A percentile compares a stretch with the other conserved stretches of the same genome.
Conservation (phyloP, 768 basidiomycete genomes). For the Phlebiopsis gigantea region DNA sequence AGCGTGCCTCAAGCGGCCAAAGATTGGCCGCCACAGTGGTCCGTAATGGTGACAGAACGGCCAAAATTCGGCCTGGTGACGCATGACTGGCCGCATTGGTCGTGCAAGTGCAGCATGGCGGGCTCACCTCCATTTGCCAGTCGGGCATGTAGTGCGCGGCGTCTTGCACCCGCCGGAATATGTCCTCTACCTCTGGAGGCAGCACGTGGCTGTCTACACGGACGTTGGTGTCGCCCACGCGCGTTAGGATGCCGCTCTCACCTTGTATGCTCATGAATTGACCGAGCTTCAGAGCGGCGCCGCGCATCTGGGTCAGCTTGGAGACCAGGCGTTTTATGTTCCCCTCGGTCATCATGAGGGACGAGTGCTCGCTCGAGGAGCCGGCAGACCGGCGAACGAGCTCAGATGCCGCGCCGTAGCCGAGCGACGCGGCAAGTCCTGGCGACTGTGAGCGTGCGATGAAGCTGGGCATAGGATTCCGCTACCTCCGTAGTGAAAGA, state of each 20-base stretch:
- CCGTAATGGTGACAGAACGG: no score
- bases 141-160: slow-evolving; percentile 98
- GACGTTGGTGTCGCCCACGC: background rate
- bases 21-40: no score
- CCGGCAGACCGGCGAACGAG: slow-evolving; percentile 63
- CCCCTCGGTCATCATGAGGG: slow-evolving; percentile 84
- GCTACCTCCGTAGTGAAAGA: slow-evolving; percentile 93
- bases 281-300: slow-evolving; percentile 93
- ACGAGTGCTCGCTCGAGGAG: slow-evolving; percentile 32
- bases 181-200: slow-evolving; percentile 80
- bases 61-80: no score
- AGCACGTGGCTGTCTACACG: slow-evolving; percentile 78
- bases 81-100: no score
- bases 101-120: background rate
- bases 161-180: slow-evolving; percentile 89
- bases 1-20: no score
- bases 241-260: slow-evolving; percentile 15
- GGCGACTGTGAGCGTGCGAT: background rate
- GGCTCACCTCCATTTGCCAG: slow-evolving; percentile 89
- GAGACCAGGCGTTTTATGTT: slow-evolving; percentile 87
- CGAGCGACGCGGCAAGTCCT: slow-evolving; percentile 89
- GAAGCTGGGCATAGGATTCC: background rate
- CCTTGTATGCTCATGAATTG: slow-evolving; percentile 98
- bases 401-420: slow-evolving; percentile 88
- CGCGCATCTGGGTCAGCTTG: slow-evolving; percentile 93